Percentiles rank a stretch among this genome's conserved stretches.
Conservation (phyloP, 371 early-diverging fungal species). For the Apophysomyces elegans region DNA sequence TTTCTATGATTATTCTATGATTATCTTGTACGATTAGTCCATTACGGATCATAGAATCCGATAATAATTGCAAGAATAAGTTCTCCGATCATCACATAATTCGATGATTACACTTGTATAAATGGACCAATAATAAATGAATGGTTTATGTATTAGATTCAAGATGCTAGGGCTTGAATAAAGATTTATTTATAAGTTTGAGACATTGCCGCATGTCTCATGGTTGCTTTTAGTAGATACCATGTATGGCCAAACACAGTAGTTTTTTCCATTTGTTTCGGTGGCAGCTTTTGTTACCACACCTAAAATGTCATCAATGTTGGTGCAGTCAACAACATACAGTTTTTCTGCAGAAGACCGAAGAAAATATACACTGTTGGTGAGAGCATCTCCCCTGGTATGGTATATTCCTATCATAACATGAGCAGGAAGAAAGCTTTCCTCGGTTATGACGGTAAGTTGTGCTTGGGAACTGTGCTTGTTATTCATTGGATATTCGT, state of each 20-base stretch:
- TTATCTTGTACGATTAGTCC: not conserved
- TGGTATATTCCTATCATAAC: not conserved
- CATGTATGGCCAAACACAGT: constrained; percentile 2
- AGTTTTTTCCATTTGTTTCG: not conserved
- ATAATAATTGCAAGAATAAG: not conserved
- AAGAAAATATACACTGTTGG: not conserved
- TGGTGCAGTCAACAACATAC: not conserved
- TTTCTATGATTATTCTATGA: not conserved
- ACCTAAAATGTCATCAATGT: not conserved
- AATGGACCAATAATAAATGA: not conserved
- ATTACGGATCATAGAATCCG: not conserved
- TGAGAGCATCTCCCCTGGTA: not conserved
- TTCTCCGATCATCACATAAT: not conserved
- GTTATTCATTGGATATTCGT: no score
- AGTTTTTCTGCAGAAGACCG: not conserved
- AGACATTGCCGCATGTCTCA: not conserved
- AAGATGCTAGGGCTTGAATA: not conserved
- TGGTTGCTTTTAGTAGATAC: not conserved
- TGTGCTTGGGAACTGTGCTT: no score
- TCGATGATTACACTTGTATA: no score
- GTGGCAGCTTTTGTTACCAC: not conserved
- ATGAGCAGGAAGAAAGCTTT: not conserved
- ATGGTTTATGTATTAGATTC: not conserved
- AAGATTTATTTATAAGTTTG: not conserved
- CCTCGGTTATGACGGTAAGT: not conserved